A percentile compares a stretch with the other conserved stretches of the same genome.
phyloP scores from a whole-genome alignment of 2,329 filamentous ascomycete genomes.

The Lasiodiplodia sp. region DNA sequence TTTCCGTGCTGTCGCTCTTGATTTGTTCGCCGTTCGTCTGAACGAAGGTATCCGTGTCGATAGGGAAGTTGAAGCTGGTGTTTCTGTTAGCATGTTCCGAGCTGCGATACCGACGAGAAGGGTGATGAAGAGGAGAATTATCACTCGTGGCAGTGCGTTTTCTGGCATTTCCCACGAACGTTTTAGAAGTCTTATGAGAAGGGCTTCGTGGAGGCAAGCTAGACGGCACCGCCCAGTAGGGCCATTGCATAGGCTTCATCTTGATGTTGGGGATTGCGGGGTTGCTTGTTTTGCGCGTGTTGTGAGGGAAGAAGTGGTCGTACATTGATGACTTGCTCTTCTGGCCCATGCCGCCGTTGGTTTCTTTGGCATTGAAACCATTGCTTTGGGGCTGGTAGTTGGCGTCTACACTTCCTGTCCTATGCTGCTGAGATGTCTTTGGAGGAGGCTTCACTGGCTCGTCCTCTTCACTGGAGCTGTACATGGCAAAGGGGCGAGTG shows the following conservation, averaged over 20 bases:
- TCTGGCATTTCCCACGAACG: neutral
- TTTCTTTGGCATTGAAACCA: slow-evolving; percentile 7
- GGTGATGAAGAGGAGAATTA: slow-evolving; percentile 3
- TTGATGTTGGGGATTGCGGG: neutral
- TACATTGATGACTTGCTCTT: slow-evolving; percentile 30
- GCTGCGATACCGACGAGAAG: slow-evolving; percentile 13
- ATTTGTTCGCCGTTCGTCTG: slow-evolving; percentile 36
- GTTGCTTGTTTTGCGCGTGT: neutral
- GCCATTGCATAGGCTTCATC: slow-evolving; percentile 4
- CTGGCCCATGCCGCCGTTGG: slow-evolving; percentile 20
- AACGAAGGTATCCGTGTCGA: slow-evolving; percentile 32
- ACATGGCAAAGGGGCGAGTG: slow-evolving; percentile 30
- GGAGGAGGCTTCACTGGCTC: neutral
- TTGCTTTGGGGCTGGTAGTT: slow-evolving; percentile 8
- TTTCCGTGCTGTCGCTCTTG: slow-evolving; percentile 57
- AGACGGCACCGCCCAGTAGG: slow-evolving; percentile 33
- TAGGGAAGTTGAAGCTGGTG: slow-evolving; percentile 31
- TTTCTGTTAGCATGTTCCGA: slow-evolving; percentile 16
- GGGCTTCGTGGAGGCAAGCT: slow-evolving; percentile 27
- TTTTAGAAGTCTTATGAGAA: slow-evolving; percentile 1
- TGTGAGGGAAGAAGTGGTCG: slow-evolving; percentile 22
- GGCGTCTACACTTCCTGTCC: neutral
- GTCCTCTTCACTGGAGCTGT: slow-evolving; percentile 29
- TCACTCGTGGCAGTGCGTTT: slow-evolving; percentile 19
- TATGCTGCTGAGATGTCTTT: neutral